Base-by-base conservation (phyloP, 75 land plant species). In the Cunninghamia lanceolata region DNA sequence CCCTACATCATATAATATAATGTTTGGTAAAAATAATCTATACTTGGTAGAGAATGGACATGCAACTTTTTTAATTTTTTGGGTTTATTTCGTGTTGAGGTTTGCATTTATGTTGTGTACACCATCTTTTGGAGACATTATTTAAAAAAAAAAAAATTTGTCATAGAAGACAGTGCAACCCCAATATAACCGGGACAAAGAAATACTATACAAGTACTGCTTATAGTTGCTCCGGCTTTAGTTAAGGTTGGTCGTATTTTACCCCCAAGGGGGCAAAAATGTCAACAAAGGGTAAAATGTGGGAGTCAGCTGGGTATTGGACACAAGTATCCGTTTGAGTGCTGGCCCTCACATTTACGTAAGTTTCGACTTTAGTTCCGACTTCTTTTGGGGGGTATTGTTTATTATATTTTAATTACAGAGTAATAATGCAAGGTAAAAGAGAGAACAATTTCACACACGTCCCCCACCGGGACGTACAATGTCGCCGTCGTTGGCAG, bases 401-500 rank as follows among this genome's bases (percentile, higher is more conserved):
- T n/a, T 40, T 40, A 40, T 3, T 10, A 0, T 8, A 10, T 56
- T 56, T 63, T 63, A n/a, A n/a, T 50, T 8, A 63, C 68, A 5
- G n/a, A 25, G 68, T 54, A 54, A 54, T 16, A 68, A 68, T 66
- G 70, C 1, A 4, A 28, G n/a, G 19, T 5, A 56, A 66, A n/a
- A 9, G 13, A 11, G 75, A 73, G 75, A 73, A 34, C 75, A 73
- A 73, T 73, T 73, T 30, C 74, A 70, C 74, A 70, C 75, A 73
- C 75, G 34, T 73, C 82, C 84, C 53, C 84, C 54, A 83, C 45
- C 84, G 15, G 84, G 15, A 83, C 52, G 84, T 83, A 83, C 84
- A 36, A 83, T 34, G 84, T 83, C 84, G 84, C 84, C 66, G 84
- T 83, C 84, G 50, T 16, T 83, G 84, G 84, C 84, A 83, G 84